Conservation (phyloP, 257 asterid genomes). For the Plantago elongata region DNA sequence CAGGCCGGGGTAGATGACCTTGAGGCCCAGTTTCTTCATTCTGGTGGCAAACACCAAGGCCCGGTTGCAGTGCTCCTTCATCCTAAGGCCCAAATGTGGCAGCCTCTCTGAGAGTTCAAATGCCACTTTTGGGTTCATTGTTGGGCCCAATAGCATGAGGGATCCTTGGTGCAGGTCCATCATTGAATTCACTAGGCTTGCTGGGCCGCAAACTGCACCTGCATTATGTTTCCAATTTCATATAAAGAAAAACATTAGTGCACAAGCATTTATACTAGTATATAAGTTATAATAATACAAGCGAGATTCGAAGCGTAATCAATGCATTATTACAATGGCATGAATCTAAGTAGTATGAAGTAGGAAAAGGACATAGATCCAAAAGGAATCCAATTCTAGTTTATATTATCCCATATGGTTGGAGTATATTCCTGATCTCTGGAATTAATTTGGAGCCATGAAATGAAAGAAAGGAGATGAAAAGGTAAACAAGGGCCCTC, state of each 20-base stretch:
- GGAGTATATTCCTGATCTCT: constrained; percentile 12
- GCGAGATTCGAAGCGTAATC: background rate
- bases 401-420: background rate
- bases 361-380: background rate
- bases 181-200: constrained; percentile 77
- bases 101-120: constrained; percentile 77
- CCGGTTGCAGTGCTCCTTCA: constrained; percentile 85
- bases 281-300: background rate
- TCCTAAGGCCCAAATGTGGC: constrained; percentile 74
- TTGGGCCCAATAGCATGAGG: constrained; percentile 87
- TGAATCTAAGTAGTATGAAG: background rate
- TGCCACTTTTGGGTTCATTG: constrained; percentile 89
- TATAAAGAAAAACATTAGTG: background rate
- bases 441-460: background rate
- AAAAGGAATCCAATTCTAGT: background rate
- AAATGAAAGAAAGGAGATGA: background rate
- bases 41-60: constrained; percentile 61
- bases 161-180: constrained; percentile 92
- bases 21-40: constrained; percentile 64
- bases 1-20: constrained; percentile 79
- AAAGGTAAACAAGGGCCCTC: background rate
- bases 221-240: constrained; percentile 3
- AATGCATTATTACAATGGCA: background rate
- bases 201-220: constrained; percentile 96
- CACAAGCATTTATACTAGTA: too few species aligned